Evolutionary conservation across 2,329 filamentous ascomycete species (phyloP).

Genomic region (Phialophora verrucosa): DNA sequence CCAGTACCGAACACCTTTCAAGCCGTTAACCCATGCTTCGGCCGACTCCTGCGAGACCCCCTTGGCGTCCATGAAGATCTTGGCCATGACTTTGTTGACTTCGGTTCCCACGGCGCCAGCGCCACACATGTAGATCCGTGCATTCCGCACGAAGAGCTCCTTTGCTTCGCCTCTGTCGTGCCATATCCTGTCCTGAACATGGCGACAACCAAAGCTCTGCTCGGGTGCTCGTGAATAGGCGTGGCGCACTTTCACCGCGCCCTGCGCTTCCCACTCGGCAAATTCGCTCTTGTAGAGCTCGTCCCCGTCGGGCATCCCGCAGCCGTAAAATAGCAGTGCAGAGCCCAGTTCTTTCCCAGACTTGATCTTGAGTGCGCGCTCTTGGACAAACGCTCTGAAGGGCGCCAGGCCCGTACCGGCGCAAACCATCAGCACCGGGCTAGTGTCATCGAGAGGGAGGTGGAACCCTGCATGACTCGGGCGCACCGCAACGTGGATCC

Average conservation of each 20-base stretch:
- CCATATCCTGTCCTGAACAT: slow-evolving; percentile 23
- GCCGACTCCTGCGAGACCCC: slow-evolving; percentile 13
- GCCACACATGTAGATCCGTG: slow-evolving; percentile 21
- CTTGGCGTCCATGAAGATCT: slow-evolving; percentile 18
- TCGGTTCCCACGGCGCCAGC: slow-evolving; percentile 14
- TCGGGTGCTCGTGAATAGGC: slow-evolving; percentile 15
- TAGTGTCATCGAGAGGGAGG: slow-evolving; percentile 89
- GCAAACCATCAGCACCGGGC: slow-evolving; percentile 93
- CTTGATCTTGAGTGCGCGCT: slow-evolving; percentile 41
- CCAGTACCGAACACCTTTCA: slow-evolving; percentile 21
- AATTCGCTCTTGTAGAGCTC: slow-evolving; percentile 44
- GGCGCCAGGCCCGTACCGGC: slow-evolving; percentile 86
- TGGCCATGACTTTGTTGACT: slow-evolving; percentile 15
- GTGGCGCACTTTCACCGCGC: slow-evolving; percentile 9
- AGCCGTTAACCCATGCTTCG: slow-evolving; percentile 7
- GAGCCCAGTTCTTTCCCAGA: slow-evolving; percentile 47
- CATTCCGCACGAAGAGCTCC: slow-evolving; percentile 4
- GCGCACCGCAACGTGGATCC: slow-evolving; percentile 43
- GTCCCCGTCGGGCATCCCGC: slow-evolving; percentile 46
- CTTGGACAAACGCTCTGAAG: slow-evolving; percentile 34
- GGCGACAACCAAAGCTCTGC: slow-evolving; percentile 12
- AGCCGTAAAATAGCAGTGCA: slow-evolving; percentile 54
- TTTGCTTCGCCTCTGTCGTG: slow-evolving; percentile 12
- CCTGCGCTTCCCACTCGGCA: slow-evolving; percentile 28
- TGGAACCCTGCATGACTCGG: slow-evolving; percentile 68